Percentiles rank a stretch among this genome's conserved stretches.
Conservation (phyloP, 805 yeast species). For the Nakazawaea wyomingensis region DNA sequence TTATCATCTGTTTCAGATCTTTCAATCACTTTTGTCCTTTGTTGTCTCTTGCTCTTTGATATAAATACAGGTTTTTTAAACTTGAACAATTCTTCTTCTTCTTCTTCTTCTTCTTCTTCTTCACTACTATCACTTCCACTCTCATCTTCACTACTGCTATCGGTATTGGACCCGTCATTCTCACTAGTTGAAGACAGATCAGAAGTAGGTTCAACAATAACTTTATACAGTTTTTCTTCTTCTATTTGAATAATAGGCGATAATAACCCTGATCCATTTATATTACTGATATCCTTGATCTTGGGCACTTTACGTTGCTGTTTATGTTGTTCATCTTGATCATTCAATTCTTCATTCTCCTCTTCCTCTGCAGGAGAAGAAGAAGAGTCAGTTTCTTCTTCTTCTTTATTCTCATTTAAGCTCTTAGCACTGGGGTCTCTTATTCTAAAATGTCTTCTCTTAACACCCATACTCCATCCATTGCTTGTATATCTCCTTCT, state of each 20-base stretch:
- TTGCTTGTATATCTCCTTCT: background rate
- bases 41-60: slow-evolving; percentile 15
- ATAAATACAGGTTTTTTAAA: slow-evolving; percentile 23
- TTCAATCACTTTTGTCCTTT: too few relatives aligned
- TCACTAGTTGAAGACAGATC: too few relatives aligned
- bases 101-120: slow-evolving; percentile 1
- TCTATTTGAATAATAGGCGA: too few relatives aligned
- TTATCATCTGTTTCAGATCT: too few relatives aligned
- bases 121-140: slow-evolving; percentile 5
- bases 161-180: slow-evolving; percentile 7
- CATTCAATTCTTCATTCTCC: background rate
- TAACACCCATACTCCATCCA: slow-evolving; percentile 5
- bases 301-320: slow-evolving; percentile 1
- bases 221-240: background rate
- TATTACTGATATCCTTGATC: background rate
- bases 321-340: background rate
- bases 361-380: too few relatives aligned
- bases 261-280: too few relatives aligned
- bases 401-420: too few relatives aligned
- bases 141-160: slow-evolving; percentile 3
- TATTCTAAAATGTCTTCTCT: slow-evolving; percentile 9
- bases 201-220: too few relatives aligned
- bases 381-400: too few relatives aligned
- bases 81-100: slow-evolving; percentile 11
- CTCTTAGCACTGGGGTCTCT: too few relatives aligned